phyloP scores from a whole-genome alignment of 2,329 filamentous ascomycete genomes.

The Ophiocordyceps camponoti-rufipedis region DNA sequence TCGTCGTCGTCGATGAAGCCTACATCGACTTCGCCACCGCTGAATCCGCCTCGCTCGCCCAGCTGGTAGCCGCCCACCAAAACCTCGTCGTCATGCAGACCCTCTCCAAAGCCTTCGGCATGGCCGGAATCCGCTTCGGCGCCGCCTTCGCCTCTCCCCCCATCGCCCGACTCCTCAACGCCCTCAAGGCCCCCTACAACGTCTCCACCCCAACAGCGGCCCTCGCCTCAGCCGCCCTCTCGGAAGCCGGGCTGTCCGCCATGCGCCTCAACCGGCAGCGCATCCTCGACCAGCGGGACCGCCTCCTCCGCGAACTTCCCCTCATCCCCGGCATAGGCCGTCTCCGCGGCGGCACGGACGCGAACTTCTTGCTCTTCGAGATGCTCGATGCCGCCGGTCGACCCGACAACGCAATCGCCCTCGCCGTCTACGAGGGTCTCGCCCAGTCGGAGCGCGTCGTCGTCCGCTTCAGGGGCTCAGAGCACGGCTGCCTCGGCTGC shows the following conservation, averaged over 20 bases:
- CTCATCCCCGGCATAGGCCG: slow-evolving; percentile 60
- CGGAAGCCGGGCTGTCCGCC: slow-evolving; percentile 44
- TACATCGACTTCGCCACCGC: slow-evolving; percentile 77
- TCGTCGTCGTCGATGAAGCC: slow-evolving; percentile 86
- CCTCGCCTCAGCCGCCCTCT: slow-evolving; percentile 58
- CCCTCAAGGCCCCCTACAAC: slow-evolving; percentile 91
- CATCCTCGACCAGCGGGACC: slow-evolving; percentile 60
- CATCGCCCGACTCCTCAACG: slow-evolving; percentile 71
- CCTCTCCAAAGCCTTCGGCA: slow-evolving; percentile 89
- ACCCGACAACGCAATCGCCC: slow-evolving; percentile 62
- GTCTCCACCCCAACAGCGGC: slow-evolving; percentile 75
- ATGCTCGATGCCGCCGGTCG: slow-evolving; percentile 55
- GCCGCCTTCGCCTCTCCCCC: slow-evolving; percentile 61
- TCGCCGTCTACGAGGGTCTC: slow-evolving; percentile 66
- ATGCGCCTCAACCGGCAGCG: slow-evolving; percentile 56
- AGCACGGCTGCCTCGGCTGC: slow-evolving; percentile 76
- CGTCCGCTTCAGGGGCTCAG: slow-evolving; percentile 83
- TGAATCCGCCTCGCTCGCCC: slow-evolving; percentile 59
- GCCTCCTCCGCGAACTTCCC: slow-evolving; percentile 56
- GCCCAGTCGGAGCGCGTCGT: slow-evolving; percentile 81
- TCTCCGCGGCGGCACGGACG: slow-evolving; percentile 60
- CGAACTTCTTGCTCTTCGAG: slow-evolving; percentile 85
- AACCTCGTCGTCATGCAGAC: slow-evolving; percentile 98
- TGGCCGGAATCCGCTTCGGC: slow-evolving; percentile 83
- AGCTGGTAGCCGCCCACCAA: slow-evolving; percentile 83